Evolutionary conservation across 2,329 filamentous ascomycete species (phyloP).

Genomic region (Cryphonectria japonica): DNA sequence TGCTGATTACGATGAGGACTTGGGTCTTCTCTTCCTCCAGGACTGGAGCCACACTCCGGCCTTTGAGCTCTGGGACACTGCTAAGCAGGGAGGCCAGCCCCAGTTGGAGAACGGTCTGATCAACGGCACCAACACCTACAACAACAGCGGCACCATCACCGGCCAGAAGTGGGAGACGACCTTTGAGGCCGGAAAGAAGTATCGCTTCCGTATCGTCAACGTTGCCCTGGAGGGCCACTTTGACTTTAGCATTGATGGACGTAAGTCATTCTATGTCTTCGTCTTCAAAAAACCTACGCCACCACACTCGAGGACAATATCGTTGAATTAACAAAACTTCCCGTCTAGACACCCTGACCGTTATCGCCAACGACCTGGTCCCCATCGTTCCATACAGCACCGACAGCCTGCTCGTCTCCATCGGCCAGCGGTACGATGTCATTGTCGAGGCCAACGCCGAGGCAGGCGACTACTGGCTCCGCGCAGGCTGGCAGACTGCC

Average conservation of each 20-base stretch:
- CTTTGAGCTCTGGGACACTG: slow-evolving; percentile 35
- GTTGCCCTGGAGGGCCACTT: slow-evolving; percentile 53
- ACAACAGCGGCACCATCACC: slow-evolving; percentile 32
- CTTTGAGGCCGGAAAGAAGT: slow-evolving; percentile 47
- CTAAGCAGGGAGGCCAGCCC: slow-evolving; percentile 31
- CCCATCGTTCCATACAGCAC: slow-evolving; percentile 54
- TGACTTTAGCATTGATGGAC: slow-evolving; percentile 50
- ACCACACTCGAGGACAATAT: not conserved
- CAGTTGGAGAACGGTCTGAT: slow-evolving; percentile 45
- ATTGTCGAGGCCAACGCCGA: slow-evolving; percentile 47
- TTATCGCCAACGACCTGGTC: slow-evolving; percentile 52
- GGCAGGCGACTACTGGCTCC: slow-evolving; percentile 48
- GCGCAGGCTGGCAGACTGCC: slow-evolving; percentile 39
- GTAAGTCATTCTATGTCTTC: not conserved
- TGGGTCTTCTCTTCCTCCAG: slow-evolving; percentile 53
- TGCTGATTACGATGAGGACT: slow-evolving; percentile 52
- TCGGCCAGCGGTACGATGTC: slow-evolving; percentile 51
- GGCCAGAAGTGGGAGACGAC: slow-evolving; percentile 39
- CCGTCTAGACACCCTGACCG: slow-evolving; percentile 1
- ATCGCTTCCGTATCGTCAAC: slow-evolving; percentile 55
- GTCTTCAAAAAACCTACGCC: too few relatives aligned
- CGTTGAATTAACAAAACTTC: not conserved
- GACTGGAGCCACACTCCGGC: slow-evolving; percentile 55
- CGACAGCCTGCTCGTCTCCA: slow-evolving; percentile 52
- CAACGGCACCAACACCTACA: slow-evolving; percentile 46